Evolutionary conservation across 768 basidiomycete species (phyloP).

Genomic region (Roridomyces roridus): DNA sequence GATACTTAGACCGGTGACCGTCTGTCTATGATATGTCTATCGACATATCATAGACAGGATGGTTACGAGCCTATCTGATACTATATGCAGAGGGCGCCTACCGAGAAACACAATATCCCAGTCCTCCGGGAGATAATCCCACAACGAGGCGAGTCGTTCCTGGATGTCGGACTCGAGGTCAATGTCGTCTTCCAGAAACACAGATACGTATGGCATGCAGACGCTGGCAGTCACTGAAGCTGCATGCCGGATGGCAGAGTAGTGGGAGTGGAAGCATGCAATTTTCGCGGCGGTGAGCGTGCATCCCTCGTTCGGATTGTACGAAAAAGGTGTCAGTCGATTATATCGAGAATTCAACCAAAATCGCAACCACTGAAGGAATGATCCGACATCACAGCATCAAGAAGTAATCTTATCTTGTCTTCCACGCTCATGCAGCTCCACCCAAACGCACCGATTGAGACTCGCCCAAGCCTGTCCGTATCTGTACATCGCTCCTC

Average conservation of each 20-base stretch:
- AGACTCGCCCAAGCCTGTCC: slow-evolving; percentile 25
- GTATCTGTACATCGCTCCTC: neutral
- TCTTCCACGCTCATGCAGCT: slow-evolving; percentile 6
- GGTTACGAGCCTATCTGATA: neutral
- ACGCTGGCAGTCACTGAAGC: slow-evolving; percentile 21
- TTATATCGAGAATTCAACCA: no score
- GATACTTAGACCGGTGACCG: no score
- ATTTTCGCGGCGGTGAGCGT: slow-evolving; percentile 64
- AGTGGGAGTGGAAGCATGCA: slow-evolving; percentile 78
- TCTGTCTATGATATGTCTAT: no score
- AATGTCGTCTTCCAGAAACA: slow-evolving; percentile 82
- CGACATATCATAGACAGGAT: no score
- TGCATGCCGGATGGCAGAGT: slow-evolving; percentile 50
- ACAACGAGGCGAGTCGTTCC: slow-evolving; percentile 44
- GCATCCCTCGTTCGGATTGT: slow-evolving; percentile 49
- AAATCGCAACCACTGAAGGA: no score
- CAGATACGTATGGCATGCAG: slow-evolving; percentile 40
- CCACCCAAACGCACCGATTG: slow-evolving; percentile 14
- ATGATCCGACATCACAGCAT: no score
- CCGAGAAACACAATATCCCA: slow-evolving; percentile 84
- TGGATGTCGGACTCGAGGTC: slow-evolving; percentile 75
- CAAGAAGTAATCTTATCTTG: no score
- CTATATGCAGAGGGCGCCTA: slow-evolving; percentile 31
- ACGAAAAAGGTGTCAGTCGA: slow-evolving; percentile 41
- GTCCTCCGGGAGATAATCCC: slow-evolving; percentile 57